Percentiles rank a stretch among this genome's conserved stretches.
Conservation (phyloP, 2,329 filamentous ascomycete species). For the Aspergillus pseudotamarii region DNA sequence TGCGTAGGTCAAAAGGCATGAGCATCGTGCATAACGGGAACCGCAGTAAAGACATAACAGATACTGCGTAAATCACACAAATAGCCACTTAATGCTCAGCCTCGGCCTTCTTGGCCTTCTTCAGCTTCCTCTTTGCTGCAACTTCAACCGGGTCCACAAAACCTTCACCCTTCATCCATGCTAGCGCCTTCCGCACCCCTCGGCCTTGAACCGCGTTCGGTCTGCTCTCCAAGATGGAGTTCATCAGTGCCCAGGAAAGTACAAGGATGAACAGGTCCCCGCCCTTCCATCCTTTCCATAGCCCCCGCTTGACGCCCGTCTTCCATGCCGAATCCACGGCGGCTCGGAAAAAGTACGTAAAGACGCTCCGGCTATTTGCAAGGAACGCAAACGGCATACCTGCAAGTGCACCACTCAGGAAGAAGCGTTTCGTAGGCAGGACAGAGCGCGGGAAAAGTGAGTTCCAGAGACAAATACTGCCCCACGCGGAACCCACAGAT, state of each 20-base stretch:
- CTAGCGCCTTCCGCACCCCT: slow-evolving; percentile 70
- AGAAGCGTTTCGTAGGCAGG: slow-evolving; percentile 83
- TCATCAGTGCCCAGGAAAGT: slow-evolving; percentile 73
- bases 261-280: slow-evolving; percentile 87
- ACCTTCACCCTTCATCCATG: slow-evolving; percentile 74
- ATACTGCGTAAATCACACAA: neutral
- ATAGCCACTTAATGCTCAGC: neutral
- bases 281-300: slow-evolving; percentile 80
- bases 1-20: neutral
- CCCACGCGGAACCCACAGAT: slow-evolving; percentile 85
- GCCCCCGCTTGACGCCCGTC: slow-evolving; percentile 84
- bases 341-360: slow-evolving; percentile 76
- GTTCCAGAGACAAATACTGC: slow-evolving; percentile 86
- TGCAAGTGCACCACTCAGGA: slow-evolving; percentile 81
- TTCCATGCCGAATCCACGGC: slow-evolving; percentile 87
- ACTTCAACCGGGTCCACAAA: slow-evolving; percentile 68
- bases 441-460: slow-evolving; percentile 71
- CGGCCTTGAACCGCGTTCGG: slow-evolving; percentile 68
- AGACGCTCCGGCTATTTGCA: slow-evolving; percentile 59
- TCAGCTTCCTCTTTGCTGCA: slow-evolving; percentile 42
- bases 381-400: slow-evolving; percentile 80
- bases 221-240: slow-evolving; percentile 74
- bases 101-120: slow-evolving; percentile 25
- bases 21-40: neutral
- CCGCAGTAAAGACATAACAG: neutral